Evolutionary conservation across 495 filamentous ascomycete genomes (phyloP).

Genomic region (Zalerion maritima): DNA sequence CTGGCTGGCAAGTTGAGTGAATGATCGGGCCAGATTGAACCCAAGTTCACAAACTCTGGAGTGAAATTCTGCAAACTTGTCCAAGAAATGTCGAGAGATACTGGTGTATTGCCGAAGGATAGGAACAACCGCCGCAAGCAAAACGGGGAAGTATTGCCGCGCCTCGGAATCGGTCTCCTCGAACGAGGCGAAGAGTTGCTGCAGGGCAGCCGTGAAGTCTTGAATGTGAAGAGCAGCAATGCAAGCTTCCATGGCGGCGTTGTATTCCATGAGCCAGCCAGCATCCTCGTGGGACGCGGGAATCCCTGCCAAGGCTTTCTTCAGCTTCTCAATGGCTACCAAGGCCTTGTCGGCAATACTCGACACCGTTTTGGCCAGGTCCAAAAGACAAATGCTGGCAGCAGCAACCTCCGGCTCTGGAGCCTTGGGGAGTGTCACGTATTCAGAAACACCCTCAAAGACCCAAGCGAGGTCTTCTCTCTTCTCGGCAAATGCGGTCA

Average conservation of each 20-base stretch:
- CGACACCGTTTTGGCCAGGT: constrained; percentile 39
- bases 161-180: constrained; percentile 26
- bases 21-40: constrained; percentile 57
- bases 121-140: constrained; percentile 54
- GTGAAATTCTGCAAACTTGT: constrained; percentile 43
- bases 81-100: constrained; percentile 38
- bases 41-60: constrained; percentile 55
- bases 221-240: constrained; percentile 43
- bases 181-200: constrained; percentile 33
- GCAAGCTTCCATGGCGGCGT: constrained; percentile 37
- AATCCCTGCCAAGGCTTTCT: constrained; percentile 27
- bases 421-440: too few species aligned
- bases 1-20: constrained; percentile 58
- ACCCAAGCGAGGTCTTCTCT: constrained; percentile 49
- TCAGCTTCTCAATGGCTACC: constrained; percentile 58
- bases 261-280: constrained; percentile 48
- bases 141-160: constrained; percentile 35
- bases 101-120: constrained; percentile 59
- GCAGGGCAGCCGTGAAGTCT: constrained; percentile 37
- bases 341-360: constrained; percentile 50
- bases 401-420: too few species aligned
- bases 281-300: constrained; percentile 42
- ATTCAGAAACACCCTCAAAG: too few species aligned
- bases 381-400: too few species aligned
- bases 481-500: constrained; percentile 26